Evolutionary conservation across 257 asterid species (phyloP).

Genomic region (Perilla frutescens): DNA sequence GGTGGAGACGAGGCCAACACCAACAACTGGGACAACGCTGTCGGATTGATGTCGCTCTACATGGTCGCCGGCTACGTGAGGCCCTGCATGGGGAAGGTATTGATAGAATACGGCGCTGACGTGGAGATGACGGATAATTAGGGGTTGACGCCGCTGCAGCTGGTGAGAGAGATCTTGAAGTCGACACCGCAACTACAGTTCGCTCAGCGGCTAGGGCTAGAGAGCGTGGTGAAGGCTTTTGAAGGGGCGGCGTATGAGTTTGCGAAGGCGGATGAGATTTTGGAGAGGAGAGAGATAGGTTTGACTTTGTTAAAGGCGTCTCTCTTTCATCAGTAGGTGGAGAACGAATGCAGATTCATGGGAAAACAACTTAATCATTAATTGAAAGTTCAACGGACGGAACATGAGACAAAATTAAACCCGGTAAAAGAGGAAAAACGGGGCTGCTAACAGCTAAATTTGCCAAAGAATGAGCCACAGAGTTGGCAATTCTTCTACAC

Average conservation of each 20-base stretch:
- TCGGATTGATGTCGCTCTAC: constrained; percentile 81
- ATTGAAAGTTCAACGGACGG: no score
- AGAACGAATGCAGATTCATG: no score
- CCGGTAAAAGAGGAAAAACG: no score
- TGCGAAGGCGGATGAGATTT: constrained; percentile 78
- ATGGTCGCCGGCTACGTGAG: constrained; percentile 90
- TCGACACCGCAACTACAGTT: constrained; percentile 82
- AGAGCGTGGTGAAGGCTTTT: constrained; percentile 57
- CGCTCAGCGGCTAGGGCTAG: constrained; percentile 80
- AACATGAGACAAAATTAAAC: no score
- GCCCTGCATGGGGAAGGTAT: constrained; percentile 66
- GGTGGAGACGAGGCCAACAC: constrained; percentile 75
- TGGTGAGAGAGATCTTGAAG: constrained; percentile 71
- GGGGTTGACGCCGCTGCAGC: constrained; percentile 70
- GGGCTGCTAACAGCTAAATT: no score
- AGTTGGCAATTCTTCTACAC: no score
- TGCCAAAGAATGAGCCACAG: no score
- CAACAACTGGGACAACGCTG: constrained; percentile 58
- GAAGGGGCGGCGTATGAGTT: constrained; percentile 80
- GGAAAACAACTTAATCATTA: no score
- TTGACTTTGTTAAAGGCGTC: no score
- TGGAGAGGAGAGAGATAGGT: constrained; percentile 89
- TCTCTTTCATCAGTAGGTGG: no score
- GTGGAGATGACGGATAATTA: constrained; percentile 63
- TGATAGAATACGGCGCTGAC: constrained; percentile 70